Evolutionary conservation across 345 rosid species (phyloP), one percentile per base, ranked within the genome.

Genomic region (Gossypium arboreum): DNA sequence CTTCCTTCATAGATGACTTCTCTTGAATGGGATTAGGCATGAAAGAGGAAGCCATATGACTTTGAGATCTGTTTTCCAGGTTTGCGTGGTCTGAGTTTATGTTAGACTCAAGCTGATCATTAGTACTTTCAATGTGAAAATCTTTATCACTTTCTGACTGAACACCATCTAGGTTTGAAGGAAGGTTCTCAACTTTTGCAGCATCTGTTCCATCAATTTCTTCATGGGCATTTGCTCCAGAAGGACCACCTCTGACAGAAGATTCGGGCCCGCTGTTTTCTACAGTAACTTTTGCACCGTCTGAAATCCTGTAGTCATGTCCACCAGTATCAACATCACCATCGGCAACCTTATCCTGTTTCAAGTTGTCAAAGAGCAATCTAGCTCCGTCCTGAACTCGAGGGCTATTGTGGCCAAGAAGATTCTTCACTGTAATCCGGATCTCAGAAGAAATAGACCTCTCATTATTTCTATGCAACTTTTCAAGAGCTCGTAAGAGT

Each of bases 341-440:
- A 72, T 83, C 85, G 70, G 74, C 34, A 68, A 18, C 81, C 34
- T 67, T 79, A 47, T 75, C 83, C 72, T 58, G 79, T 79, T 88
- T 87, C 96, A 92, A 93, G 81, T 85, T 77, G 83, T 81, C 86
- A 68, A 79, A 82, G 3, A 93, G 83, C 65, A 84, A 87, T 75
- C 84, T 87, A 61, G 97, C 98, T 73, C 80, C 85, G 58, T 89
- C 94, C 86, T 82, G 97, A 81, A 93, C 83, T 71, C 73, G 87
- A 60, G 82, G 81, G 77, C 86, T 86, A 67, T 73, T 76, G 79
- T 91, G 97, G 78, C 84, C 85, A 78, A 89, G 87, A 80, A 95
- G 97, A 74, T 78, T 84, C 84, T 83, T 80, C 72, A 95, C 85
- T 54, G 93, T 84, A 74, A 63, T 82, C 86, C 86, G 88, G 81